Conservation (phyloP, 805 yeast species). For the Candida endomychidarum region DNA sequence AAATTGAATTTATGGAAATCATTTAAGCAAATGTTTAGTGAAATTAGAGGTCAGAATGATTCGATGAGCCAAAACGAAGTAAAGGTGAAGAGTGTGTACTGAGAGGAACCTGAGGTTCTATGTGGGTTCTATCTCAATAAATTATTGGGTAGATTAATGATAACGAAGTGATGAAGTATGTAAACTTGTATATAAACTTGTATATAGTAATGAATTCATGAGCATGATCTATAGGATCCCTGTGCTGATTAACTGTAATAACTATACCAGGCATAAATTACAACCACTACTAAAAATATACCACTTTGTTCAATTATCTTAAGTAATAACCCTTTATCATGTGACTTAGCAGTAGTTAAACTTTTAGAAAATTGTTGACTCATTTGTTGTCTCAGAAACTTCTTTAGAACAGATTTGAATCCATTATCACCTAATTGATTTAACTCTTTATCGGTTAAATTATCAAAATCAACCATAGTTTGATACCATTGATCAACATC, state of each 20-base stretch:
- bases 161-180: too few species aligned
- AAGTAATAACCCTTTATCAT: constrained; percentile 16
- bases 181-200: too few species aligned
- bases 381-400: constrained; percentile 49
- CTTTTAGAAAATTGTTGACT: constrained; percentile 28
- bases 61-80: background rate
- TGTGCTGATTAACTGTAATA: too few species aligned
- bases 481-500: constrained; percentile 55
- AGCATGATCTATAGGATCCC: too few species aligned
- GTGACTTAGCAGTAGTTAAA: constrained; percentile 11
- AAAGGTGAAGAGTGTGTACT: too few species aligned
- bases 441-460: constrained; percentile 21
- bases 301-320: background rate
- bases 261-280: too few species aligned
- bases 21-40: constrained; percentile 26
- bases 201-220: too few species aligned
- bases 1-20: constrained; percentile 29
- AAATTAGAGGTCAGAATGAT: too few species aligned
- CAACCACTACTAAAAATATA: background rate
- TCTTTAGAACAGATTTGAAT: constrained; percentile 30
- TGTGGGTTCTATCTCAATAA: too few species aligned
- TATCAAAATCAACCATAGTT: constrained; percentile 40
- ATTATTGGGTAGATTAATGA: too few species aligned
- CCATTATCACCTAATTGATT: constrained; percentile 36
- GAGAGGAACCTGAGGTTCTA: too few species aligned